Evolutionary conservation across 768 basidiomycete species (phyloP), one percentile per base, ranked within the genome.

Genomic region (Termitomyces sp.): DNA sequence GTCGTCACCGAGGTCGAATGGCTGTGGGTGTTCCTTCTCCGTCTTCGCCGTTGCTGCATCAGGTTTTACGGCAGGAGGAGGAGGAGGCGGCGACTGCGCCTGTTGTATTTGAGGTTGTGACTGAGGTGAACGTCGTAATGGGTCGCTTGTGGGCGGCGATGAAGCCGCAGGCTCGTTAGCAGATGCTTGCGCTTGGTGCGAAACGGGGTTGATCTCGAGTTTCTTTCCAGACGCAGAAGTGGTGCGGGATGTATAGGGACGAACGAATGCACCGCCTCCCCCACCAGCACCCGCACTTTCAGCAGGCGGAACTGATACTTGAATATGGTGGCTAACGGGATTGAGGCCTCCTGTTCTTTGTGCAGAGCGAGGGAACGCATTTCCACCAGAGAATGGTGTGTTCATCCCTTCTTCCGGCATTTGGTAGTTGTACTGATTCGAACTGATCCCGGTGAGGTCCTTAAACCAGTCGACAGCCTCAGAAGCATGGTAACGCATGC

Each of bases 401-500:
- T 32, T 45, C 38, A 51, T 18, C 5, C 50, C 49, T 32, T 41
- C 50, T 35, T 49, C 56, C 20, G 52, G 55, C 47, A 58, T 50
- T 12, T 53, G 52, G 42, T 50, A 50, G 35, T 57, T 64, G 43
- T 63, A 63, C 44, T 68, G 65, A 41, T 57, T 60, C 32, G 63
- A 50, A 41, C 56, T 55, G 27, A 59, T 62, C 7, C 54, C 54
- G 3, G 63, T 56, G 35, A 76, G 67, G 41, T 77, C 75, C 55
- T 70, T 72, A 45, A 72, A 60, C 76, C 77, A 79, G 52, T 78
- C 77, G 32, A 68, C 45, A 0, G 73, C 76, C 61, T 80, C 76
- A 18, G 58, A 56, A 10, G 65, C 69, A 60, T 81, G 79, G 57
- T 82, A 81, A 57, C 67, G 69, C 76, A 79, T 76, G 60, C 76